These are phyloP conservation scores for Apophysomyces ossiformis DNA, from an alignment of 371 early-diverging fungal species.

Conservation along the genomic window DNA sequence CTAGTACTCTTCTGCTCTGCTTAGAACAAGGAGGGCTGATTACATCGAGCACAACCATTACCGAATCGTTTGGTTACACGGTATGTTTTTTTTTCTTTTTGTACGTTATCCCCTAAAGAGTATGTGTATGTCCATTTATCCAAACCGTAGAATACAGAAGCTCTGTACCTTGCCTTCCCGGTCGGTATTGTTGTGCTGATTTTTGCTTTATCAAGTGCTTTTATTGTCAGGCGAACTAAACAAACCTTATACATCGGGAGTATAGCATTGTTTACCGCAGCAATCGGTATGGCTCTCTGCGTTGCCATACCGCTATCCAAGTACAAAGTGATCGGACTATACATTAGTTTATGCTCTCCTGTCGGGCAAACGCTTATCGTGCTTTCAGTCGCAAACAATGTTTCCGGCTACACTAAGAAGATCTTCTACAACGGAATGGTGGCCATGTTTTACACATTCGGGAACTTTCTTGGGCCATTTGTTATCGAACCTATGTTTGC, in stretches of 20 bases:
- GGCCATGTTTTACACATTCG: neutral
- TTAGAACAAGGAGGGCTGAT: conserved; percentile 37
- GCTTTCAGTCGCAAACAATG: conserved; percentile 20
- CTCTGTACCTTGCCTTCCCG: neutral
- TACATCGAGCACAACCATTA: conserved; percentile 33
- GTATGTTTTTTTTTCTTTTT: conserved; percentile 19
- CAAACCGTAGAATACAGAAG: neutral
- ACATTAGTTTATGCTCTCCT: neutral
- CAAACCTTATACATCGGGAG: conserved; percentile 16
- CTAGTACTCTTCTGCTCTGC: conserved; percentile 34
- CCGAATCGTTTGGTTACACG: conserved; percentile 39
- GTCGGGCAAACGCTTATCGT: neutral
- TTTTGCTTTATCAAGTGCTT: too few relatives aligned
- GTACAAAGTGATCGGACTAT: conserved; percentile 18
- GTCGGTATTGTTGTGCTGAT: too few relatives aligned
- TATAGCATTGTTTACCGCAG: conserved; percentile 5
- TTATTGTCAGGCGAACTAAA: conserved; percentile 8
- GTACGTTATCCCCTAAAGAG: neutral
- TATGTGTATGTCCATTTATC: neutral
- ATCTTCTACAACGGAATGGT: conserved; percentile 30
- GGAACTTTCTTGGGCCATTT: conserved; percentile 19
- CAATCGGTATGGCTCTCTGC: conserved; percentile 19
- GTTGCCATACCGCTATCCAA: conserved; percentile 11
- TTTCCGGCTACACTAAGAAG: conserved; percentile 28
- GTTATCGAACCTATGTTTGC: conserved; percentile 21